Conservation (phyloP, 2,329 filamentous ascomycete species). For the Cladosporium austrohemisphaericum region DNA sequence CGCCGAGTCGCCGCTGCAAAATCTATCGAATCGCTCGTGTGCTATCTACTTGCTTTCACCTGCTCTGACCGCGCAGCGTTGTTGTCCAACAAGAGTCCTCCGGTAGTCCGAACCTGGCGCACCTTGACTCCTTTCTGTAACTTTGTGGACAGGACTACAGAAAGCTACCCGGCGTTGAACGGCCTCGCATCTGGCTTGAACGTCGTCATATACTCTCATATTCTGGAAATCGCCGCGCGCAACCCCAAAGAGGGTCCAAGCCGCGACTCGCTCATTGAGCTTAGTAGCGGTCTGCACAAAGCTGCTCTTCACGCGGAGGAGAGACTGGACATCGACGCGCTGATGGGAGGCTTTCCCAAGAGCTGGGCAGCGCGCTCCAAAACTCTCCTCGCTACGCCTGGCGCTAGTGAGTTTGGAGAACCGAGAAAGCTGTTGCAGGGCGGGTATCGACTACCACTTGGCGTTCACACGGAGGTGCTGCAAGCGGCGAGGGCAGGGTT, state of each 20-base stretch:
- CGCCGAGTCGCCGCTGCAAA: constrained; percentile 36
- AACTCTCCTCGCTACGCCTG: constrained; percentile 25
- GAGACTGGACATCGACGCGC: constrained; percentile 26
- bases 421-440: constrained; percentile 29
- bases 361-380: constrained; percentile 31
- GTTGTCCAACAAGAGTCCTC: constrained; percentile 22
- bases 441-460: constrained; percentile 41
- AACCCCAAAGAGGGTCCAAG: constrained; percentile 1
- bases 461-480: constrained; percentile 39
- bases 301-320: constrained; percentile 12
- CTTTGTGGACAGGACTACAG: constrained; percentile 5
- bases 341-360: constrained; percentile 33
- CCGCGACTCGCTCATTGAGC: constrained; percentile 2
- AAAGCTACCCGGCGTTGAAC: constrained; percentile 33
- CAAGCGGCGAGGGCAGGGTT: constrained; percentile 44
- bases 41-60: constrained; percentile 34
- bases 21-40: constrained; percentile 45
- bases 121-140: constrained; percentile 20
- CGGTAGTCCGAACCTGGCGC: constrained; percentile 2
- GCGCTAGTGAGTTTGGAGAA: constrained; percentile 21
- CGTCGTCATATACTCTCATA: constrained; percentile 38
- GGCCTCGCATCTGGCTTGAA: constrained; percentile 41
- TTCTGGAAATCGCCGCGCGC: constrained; percentile 27
- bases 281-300: constrained; percentile 2
- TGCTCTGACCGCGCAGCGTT: constrained; percentile 28